phyloP scores from a whole-genome alignment of 2,329 filamentous ascomycete genomes.

The Tolypocladium capitatum region DNA sequence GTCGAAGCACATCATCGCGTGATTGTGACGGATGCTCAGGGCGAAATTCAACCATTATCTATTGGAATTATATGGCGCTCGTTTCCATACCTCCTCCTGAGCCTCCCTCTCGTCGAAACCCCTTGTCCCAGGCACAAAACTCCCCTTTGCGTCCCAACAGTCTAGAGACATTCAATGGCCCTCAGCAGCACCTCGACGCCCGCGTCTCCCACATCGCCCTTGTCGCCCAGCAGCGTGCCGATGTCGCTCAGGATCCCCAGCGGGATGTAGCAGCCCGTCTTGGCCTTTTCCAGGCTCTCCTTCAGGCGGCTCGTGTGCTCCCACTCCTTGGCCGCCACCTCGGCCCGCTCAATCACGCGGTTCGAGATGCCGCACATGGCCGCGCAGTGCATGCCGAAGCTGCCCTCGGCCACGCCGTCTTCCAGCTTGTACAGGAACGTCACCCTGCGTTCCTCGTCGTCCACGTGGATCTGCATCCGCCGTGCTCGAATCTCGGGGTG shows the following conservation, averaged over 20 bases:
- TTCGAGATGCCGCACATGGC: constrained; percentile 90
- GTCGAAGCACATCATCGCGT: too few species aligned
- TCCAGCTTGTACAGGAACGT: constrained; percentile 95
- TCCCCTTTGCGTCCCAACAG: neutral
- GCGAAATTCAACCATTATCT: neutral
- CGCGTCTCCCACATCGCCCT: constrained; percentile 32
- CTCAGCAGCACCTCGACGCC: constrained; percentile 46
- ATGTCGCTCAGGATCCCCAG: constrained; percentile 82
- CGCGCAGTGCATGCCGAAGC: constrained; percentile 98
- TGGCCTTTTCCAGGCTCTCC: constrained; percentile 73
- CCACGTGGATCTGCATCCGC: constrained; percentile 91
- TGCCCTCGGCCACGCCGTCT: constrained; percentile 85
- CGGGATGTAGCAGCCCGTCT: constrained; percentile 67
- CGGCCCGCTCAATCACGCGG: constrained; percentile 73
- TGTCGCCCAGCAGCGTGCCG: constrained; percentile 56
- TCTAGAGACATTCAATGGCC: constrained; percentile 44
- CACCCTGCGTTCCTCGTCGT: constrained; percentile 71
- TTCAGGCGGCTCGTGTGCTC: constrained; percentile 87
- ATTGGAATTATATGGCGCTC: neutral
- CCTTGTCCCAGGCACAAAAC: neutral
- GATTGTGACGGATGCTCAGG: neutral
- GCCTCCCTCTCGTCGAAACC: neutral
- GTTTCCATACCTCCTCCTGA: neutral
- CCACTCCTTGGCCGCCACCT: constrained; percentile 81
- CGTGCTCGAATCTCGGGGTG: constrained; percentile 80